Conservation (phyloP, 768 basidiomycete species). For the Pleurotus salmoneostramineus region DNA sequence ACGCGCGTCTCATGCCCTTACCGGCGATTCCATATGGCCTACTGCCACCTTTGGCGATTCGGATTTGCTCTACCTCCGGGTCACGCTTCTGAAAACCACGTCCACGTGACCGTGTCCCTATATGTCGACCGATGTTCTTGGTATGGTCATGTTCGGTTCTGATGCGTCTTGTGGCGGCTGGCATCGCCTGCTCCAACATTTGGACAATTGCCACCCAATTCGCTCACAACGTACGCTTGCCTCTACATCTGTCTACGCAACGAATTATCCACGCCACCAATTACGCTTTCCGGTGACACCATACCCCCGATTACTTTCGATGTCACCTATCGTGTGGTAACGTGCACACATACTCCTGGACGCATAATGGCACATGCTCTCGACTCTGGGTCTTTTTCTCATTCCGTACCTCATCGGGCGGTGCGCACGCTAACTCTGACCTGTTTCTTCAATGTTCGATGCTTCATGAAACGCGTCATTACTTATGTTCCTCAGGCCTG, state of each 20-base stretch:
- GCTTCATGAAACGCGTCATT: neutral
- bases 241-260: neutral
- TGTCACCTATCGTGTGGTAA: neutral
- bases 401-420: neutral
- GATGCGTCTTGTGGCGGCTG: neutral
- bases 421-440: neutral
- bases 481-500: slow-evolving; percentile 44
- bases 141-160: neutral
- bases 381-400: neutral
- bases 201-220: too few relatives aligned
- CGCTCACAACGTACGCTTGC: neutral
- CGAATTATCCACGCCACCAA: neutral
- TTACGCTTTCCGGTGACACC: neutral
- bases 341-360: neutral
- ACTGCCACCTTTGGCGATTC: neutral
- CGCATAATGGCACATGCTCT: neutral
- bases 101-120: neutral
- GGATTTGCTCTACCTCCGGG: neutral
- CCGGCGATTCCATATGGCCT: neutral
- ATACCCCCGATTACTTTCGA: slow-evolving; percentile 7
- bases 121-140: neutral
- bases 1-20: too few relatives aligned
- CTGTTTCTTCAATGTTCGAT: neutral
- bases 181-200: neutral
- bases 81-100: neutral